Conservation (phyloP, 2,329 filamentous ascomycete species). For the Fusarium gaditjirri region DNA sequence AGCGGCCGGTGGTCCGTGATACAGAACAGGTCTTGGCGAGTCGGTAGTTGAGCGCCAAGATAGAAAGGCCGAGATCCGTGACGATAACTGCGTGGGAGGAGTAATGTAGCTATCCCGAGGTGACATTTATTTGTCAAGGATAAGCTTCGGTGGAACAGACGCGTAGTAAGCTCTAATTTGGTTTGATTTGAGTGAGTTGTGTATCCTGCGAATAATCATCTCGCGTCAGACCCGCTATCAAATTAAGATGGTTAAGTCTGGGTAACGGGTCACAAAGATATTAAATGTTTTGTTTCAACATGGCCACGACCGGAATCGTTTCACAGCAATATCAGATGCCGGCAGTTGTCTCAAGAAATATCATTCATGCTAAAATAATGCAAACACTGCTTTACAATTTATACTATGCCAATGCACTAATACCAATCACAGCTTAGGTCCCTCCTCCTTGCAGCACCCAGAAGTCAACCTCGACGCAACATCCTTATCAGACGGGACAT, state of each 20-base stretch:
- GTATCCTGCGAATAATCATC: neutral
- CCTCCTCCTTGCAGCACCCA: conserved; percentile 8
- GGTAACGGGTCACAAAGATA: neutral
- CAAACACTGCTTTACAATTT: neutral
- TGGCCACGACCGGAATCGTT: fast-evolving
- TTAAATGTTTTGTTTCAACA: neutral
- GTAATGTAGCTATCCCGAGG: neutral
- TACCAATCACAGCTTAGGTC: neutral
- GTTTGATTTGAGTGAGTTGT: neutral
- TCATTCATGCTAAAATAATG: neutral
- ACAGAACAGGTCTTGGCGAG: neutral
- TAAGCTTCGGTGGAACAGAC: neutral
- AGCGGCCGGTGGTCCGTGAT: neutral
- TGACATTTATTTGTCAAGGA: neutral
- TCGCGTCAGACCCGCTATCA: neutral
- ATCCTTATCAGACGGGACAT: conserved; percentile 12
- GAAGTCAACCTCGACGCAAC: conserved; percentile 8
- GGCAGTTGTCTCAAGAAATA: neutral
- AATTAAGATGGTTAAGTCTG: neutral
- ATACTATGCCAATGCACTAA: neutral
- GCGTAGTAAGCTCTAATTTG: neutral
- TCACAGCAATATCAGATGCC: neutral
- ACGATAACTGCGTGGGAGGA: neutral
- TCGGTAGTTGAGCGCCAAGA: neutral
- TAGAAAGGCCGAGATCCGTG: neutral